Conservation (phyloP, 495 filamentous ascomycete species). For the Lepraria neglecta region DNA sequence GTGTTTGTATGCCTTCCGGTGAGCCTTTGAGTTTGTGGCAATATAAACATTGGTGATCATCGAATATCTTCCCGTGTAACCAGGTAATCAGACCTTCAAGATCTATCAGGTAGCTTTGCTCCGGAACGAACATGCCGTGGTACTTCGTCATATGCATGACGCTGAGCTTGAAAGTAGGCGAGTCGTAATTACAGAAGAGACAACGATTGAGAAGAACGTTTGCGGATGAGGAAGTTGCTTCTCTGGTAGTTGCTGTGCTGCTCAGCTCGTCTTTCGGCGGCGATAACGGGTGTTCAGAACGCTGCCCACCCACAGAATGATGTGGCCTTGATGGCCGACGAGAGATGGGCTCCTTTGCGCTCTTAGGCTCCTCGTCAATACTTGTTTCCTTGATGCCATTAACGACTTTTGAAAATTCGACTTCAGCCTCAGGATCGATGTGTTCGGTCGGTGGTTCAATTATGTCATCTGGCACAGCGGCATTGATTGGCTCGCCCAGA, state of each 20-base stretch:
- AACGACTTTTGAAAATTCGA: constrained; percentile 70
- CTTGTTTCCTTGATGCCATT: constrained; percentile 67
- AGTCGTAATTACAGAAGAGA: constrained; percentile 83
- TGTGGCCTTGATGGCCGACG: constrained; percentile 51
- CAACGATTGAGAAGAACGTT: constrained; percentile 56
- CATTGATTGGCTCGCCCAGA: constrained; percentile 68
- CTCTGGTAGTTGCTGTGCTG: constrained; percentile 7
- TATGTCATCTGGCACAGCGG: constrained; percentile 30
- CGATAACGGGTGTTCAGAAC: constrained; percentile 38
- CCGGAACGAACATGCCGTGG: constrained; percentile 95
- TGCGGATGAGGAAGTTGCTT: constrained; percentile 27
- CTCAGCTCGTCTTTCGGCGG: constrained; percentile 25
- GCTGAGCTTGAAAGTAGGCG: constrained; percentile 65
- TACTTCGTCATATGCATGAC: constrained; percentile 81
- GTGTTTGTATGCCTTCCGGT: constrained; percentile 70
- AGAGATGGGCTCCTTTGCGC: constrained; percentile 37
- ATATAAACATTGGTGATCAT: constrained; percentile 73
- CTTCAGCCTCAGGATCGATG: constrained; percentile 59
- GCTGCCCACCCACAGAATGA: constrained; percentile 42
- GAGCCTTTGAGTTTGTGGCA: constrained; percentile 74
- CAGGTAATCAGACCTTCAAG: constrained; percentile 74
- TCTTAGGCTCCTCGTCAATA: constrained; percentile 47
- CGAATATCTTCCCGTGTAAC: constrained; percentile 64
- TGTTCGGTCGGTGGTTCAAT: constrained; percentile 17
- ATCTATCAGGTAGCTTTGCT: constrained; percentile 72